Percentiles rank a stretch among this genome's conserved stretches.
phyloP scores from a whole-genome alignment of 129 eudicot genomes.

The Heracleum sosnowskyi region DNA sequence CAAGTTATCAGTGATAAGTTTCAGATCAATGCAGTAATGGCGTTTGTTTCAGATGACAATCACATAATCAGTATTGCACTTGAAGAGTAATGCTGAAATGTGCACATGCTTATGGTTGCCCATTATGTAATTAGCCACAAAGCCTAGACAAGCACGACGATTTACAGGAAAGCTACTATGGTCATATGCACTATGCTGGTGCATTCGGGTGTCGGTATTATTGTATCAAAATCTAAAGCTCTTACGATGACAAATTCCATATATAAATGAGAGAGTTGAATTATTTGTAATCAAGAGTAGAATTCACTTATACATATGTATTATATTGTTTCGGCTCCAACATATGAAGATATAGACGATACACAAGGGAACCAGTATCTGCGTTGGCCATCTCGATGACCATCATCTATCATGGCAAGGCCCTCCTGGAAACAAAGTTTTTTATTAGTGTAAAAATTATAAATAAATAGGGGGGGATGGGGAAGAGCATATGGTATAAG shows the following conservation, averaged over 20 bases:
- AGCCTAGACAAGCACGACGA: not conserved
- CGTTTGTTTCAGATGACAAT: too few relatives aligned
- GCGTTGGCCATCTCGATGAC: slow-evolving; percentile 71
- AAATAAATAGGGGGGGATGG: not conserved
- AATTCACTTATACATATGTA: too few relatives aligned
- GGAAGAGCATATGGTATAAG: not conserved
- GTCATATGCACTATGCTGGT: too few relatives aligned
- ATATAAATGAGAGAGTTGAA: not conserved
- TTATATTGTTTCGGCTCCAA: slow-evolving; percentile 39
- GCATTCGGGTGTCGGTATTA: not conserved
- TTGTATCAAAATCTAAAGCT: not conserved
- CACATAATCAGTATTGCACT: too few relatives aligned
- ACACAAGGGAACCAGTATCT: slow-evolving; percentile 96
- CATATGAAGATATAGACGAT: slow-evolving; percentile 74
- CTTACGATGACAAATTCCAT: not conserved
- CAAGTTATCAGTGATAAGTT: too few relatives aligned
- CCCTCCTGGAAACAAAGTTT: slow-evolving; percentile 56
- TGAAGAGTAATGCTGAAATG: too few relatives aligned
- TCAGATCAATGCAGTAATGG: too few relatives aligned
- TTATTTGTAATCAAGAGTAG: not conserved
- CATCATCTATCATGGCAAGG: slow-evolving; percentile 96
- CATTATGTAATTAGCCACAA: not conserved
- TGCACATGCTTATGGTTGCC: too few relatives aligned
- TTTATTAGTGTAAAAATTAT: not conserved
- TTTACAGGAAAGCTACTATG: not conserved